A percentile compares a stretch with the other conserved stretches of the same genome.
Evolutionary conservation across 768 basidiomycete species (phyloP).

Genomic region (Podaxis pistillaris): DNA sequence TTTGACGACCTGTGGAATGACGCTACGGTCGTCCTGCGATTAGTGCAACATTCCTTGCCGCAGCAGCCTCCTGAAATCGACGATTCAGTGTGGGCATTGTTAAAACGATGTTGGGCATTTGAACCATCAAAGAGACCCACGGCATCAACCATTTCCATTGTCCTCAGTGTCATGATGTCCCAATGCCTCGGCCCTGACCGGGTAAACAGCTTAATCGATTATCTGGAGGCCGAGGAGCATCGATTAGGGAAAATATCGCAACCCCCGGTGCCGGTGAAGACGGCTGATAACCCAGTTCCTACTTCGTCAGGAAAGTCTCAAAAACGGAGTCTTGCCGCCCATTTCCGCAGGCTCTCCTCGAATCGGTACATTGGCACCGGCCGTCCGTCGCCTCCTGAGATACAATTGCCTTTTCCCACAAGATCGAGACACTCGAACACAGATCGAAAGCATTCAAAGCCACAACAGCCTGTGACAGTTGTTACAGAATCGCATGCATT

Average conservation of each 20-base stretch:
- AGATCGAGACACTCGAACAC: background rate
- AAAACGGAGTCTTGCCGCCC: background rate
- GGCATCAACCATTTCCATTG: background rate
- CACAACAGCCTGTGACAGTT: background rate
- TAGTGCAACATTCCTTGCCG: constrained; percentile 9
- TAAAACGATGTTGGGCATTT: constrained; percentile 13
- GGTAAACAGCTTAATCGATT: background rate
- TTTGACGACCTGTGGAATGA: constrained; percentile 16
- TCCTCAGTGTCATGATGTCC: background rate
- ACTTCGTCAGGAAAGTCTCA: background rate
- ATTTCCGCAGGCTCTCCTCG: background rate
- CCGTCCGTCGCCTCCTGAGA: background rate
- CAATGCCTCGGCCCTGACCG: background rate
- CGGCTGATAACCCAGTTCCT: too few relatives aligned
- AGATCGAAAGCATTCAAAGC: background rate
- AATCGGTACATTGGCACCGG: background rate
- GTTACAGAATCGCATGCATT: background rate
- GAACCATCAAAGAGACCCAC: constrained; percentile 14
- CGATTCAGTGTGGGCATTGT: constrained; percentile 11
- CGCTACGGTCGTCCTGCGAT: constrained; percentile 12
- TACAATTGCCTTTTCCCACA: background rate
- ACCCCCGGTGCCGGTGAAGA: too few relatives aligned
- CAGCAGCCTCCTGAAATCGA: constrained; percentile 11
- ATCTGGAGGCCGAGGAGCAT: background rate
- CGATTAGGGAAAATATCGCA: too few relatives aligned